Percentiles rank a stretch among this genome's conserved stretches.
Conservation (phyloP, 768 basidiomycete genomes). For the Rubroboletus satanas region DNA sequence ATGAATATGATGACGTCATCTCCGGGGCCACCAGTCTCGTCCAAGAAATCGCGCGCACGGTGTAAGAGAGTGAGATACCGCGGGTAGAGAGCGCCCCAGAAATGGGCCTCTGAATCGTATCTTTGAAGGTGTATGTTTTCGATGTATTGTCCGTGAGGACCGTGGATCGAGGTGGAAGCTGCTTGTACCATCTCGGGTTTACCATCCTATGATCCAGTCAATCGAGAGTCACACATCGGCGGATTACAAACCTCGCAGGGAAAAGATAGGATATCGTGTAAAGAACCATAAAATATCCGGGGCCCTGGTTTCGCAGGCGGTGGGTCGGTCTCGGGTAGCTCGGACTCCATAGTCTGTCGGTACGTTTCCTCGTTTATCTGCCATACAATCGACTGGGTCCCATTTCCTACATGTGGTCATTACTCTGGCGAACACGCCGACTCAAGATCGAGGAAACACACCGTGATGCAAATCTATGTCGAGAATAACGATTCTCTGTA, state of each 20-base stretch:
- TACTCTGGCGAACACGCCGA: background rate
- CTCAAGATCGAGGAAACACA: background rate
- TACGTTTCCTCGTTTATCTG: slow-evolving; percentile 88
- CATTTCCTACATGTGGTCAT: slow-evolving; percentile 59
- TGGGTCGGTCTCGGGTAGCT: slow-evolving; percentile 27
- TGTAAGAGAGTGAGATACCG: slow-evolving; percentile 43
- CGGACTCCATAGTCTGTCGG: slow-evolving; percentile 57
- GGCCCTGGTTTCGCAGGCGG: slow-evolving; percentile 40
- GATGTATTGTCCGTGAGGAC: slow-evolving; percentile 3
- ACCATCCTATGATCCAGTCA: slow-evolving; percentile 57
- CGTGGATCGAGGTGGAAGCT: background rate
- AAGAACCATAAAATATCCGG: slow-evolving; percentile 80
- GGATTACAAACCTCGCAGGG: slow-evolving; percentile 72
- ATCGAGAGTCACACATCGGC: background rate
- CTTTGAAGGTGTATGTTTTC: slow-evolving; percentile 28
- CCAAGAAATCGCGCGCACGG: slow-evolving; percentile 68
- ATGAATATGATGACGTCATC: slow-evolving; percentile 82
- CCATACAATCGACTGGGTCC: slow-evolving; percentile 90
- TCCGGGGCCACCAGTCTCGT: slow-evolving; percentile 57
- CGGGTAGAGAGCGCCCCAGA: slow-evolving; percentile 52
- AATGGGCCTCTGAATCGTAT: background rate
- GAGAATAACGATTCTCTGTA: slow-evolving; percentile 78
- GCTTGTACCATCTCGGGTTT: slow-evolving; percentile 55
- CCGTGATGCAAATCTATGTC: slow-evolving; percentile 61
- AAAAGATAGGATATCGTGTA: slow-evolving; percentile 92